These are phyloP conservation scores for Parafenestella ontariensis DNA, from an alignment of 2,329 filamentous ascomycete genomes.

Conservation along the genomic window DNA sequence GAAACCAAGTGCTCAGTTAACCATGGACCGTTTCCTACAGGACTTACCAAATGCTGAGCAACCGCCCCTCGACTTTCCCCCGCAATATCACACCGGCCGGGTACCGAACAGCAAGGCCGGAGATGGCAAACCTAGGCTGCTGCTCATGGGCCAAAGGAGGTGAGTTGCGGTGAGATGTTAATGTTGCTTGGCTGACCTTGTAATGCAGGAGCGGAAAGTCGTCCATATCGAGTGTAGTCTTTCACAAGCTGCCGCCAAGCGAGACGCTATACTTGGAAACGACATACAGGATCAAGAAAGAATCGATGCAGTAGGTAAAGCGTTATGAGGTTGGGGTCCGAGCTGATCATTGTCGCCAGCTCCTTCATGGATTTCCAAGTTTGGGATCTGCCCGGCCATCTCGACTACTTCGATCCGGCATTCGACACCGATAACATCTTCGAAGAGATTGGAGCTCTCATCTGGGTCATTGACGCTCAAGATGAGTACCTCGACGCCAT, in stretches of 20 bases:
- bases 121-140: constrained; percentile 78
- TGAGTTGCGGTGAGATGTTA: constrained; percentile 48
- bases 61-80: constrained; percentile 46
- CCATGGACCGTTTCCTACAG: constrained; percentile 53
- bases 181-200: constrained; percentile 19
- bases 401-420: constrained; percentile 87
- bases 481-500: constrained; percentile 97
- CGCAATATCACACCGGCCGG: constrained; percentile 53
- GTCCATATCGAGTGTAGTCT: constrained; percentile 98
- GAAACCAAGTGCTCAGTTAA: constrained; percentile 50
- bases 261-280: constrained; percentile 97
- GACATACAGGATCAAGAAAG: constrained; percentile 91
- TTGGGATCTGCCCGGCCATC: constrained; percentile 95
- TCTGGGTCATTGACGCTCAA: constrained; percentile 98
- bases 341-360: constrained; percentile 55
- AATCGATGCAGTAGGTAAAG: constrained; percentile 83
- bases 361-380: constrained; percentile 99
- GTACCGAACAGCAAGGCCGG: constrained; percentile 58
- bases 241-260: constrained; percentile 94
- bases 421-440: constrained; percentile 96
- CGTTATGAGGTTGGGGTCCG: background rate
- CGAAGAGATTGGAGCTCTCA: constrained; percentile 88
- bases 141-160: constrained; percentile 96
- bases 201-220: constrained; percentile 87
- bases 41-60: constrained; percentile 51